Evolutionary conservation across 352 stramenopile genomes (phyloP), one percentile per base, ranked within the genome.

Genomic region (Pythium aristosporum): DNA sequence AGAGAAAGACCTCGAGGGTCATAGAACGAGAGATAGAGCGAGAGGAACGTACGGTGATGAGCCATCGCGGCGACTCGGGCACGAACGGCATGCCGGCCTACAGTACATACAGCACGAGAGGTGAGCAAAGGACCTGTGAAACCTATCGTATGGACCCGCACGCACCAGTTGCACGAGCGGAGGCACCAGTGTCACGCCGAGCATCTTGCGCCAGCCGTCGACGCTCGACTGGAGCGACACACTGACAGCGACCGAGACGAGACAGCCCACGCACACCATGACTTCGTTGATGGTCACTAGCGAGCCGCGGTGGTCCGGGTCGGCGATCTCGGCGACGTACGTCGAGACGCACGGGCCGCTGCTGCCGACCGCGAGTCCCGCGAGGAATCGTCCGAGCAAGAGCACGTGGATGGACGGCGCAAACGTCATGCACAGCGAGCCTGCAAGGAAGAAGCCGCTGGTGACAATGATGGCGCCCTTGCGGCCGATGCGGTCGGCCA

Each of bases 371-470:
- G 78, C 82, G 3, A 91, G 57, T 2, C 82, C 82, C 2, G 80
- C 82, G 32, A 91, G 61, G 63, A 91, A 89, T 11, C 82, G 78
- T 2, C 82, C 82, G 15, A 86, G 51, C n/a, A 91, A 67, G 69
- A 91, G 76, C 2, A 71, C 63, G 39, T 59, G 41, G 55, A 87
- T 62, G 20, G 82, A 80, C 28, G 57, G 55, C 0, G 80, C 76
- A 56, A 91, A 83, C 16, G 80, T 89, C 82, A 91, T 91, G 54
- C 82, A 82, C 28, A 86, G 32, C 12, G 82, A 89, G 16, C 82
- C 82, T 13, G 63, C 42, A 36, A 89, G 61, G 64, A 89, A 91
- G 68, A 91, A 75, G 15, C 60, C 59, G 15, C 76, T 79, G 0
- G 82, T 91, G 23, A 85, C 67, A 54, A 91, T 63, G 62, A 88